A percentile compares a stretch with the other conserved stretches of the same genome.
Conservation (phyloP, 345 rosid genomes). For the Lumnitzera racemosa region DNA sequence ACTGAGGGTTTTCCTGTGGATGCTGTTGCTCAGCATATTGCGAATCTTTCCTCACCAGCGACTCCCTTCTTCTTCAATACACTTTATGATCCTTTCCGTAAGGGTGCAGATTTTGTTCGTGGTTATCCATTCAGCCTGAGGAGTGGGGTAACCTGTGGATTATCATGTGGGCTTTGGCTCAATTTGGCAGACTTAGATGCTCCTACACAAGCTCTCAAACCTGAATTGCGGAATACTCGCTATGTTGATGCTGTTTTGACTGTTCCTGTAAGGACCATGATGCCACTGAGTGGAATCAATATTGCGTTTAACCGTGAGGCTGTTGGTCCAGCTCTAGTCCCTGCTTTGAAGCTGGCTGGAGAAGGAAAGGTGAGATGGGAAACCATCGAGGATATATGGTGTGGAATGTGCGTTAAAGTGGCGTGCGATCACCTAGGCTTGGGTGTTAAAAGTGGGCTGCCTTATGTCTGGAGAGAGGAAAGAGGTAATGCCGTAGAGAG, state of each 20-base stretch:
- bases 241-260: slow-evolving; percentile 91
- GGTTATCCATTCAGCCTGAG: slow-evolving; percentile 94
- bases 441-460: slow-evolving; percentile 83
- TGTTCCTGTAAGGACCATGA: slow-evolving; percentile 51
- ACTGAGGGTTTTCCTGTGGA: slow-evolving; percentile 52
- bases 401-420: slow-evolving; percentile 85
- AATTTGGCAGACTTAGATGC: slow-evolving; percentile 89
- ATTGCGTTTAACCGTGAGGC: slow-evolving; percentile 71
- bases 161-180: slow-evolving; percentile 95
- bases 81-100: slow-evolving; percentile 69
- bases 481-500: slow-evolving; percentile 74
- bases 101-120: slow-evolving; percentile 94
- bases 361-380: slow-evolving; percentile 97
- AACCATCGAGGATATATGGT: slow-evolving; percentile 91
- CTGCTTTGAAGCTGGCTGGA: slow-evolving; percentile 62
- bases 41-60: slow-evolving; percentile 68
- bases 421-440: slow-evolving; percentile 73
- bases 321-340: slow-evolving; percentile 73
- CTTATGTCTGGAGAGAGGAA: slow-evolving; percentile 88
- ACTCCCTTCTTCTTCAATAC: slow-evolving; percentile 97
- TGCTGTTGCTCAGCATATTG: slow-evolving; percentile 71
- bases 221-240: slow-evolving; percentile 52
- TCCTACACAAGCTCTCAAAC: slow-evolving; percentile 92
- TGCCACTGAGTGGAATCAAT: slow-evolving; percentile 89
- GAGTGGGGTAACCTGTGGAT: slow-evolving; percentile 69